Evolutionary conservation across 2,329 filamentous ascomycete genomes (phyloP).

Genomic region (Colletotrichum trifolii): DNA sequence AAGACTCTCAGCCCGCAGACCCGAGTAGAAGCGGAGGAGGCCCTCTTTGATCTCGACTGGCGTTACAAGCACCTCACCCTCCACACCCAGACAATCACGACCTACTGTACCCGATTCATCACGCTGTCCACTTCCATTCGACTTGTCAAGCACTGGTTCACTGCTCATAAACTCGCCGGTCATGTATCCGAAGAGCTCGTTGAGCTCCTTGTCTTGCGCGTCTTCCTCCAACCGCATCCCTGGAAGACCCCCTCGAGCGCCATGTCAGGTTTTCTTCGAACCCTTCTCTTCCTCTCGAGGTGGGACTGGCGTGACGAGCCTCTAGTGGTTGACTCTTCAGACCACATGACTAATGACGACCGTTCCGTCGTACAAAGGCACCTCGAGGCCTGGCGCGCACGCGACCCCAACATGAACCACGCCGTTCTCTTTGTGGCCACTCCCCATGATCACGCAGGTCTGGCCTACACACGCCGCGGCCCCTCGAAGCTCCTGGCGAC

Average conservation of each 20-base stretch:
- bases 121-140: conserved; percentile 85
- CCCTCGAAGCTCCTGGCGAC: conserved; percentile 87
- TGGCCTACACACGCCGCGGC: conserved; percentile 77
- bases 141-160: conserved; percentile 90
- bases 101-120: conserved; percentile 82
- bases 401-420: conserved; percentile 89
- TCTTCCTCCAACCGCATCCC: conserved; percentile 84
- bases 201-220: conserved; percentile 82
- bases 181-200: conserved; percentile 85
- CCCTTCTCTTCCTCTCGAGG: conserved; percentile 80
- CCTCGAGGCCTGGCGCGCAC: conserved; percentile 85
- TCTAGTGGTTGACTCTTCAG: conserved; percentile 80
- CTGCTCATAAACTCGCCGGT: conserved; percentile 79
- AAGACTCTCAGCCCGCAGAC: conserved; percentile 72
- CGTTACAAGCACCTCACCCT: conserved; percentile 78
- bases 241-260: conserved; percentile 82
- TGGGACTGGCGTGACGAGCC: conserved; percentile 95
- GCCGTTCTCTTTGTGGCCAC: conserved; percentile 85
- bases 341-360: conserved; percentile 70
- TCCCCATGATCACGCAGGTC: conserved; percentile 80
- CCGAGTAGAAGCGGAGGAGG: conserved; percentile 75
- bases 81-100: conserved; percentile 84
- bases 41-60: conserved; percentile 77
- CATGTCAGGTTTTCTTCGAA: conserved; percentile 83
- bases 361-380: conserved; percentile 73